Percentiles rank a stretch among this genome's conserved stretches.
phyloP scores from a whole-genome alignment of 1,284 basidiomycete species.

The Pisolithus thermaeus region DNA sequence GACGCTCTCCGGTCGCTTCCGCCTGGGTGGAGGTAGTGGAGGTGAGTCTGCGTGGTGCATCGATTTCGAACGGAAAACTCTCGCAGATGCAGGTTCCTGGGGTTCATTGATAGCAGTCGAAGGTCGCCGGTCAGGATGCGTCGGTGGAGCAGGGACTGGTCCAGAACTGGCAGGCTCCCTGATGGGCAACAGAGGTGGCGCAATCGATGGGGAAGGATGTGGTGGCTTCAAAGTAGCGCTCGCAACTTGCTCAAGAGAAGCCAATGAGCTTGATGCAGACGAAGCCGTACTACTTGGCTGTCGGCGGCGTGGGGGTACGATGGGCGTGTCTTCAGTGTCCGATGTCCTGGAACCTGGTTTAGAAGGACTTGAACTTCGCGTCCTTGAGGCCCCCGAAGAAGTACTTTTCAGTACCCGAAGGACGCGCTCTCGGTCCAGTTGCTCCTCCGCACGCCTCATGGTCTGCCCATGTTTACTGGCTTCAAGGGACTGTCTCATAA shows the following conservation, averaged over 20 bases:
- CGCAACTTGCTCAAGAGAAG: slow-evolving; percentile 39
- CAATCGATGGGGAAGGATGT: slow-evolving; percentile 5
- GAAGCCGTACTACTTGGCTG: slow-evolving; percentile 19
- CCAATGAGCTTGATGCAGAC: slow-evolving; percentile 28
- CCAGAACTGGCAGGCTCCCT: slow-evolving; percentile 11
- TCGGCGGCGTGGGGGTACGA: slow-evolving; percentile 21
- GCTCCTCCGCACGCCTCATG: slow-evolving; percentile 60
- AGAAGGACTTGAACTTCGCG: slow-evolving; percentile 26
- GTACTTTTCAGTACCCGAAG: slow-evolving; percentile 56
- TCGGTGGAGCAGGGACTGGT: slow-evolving; percentile 39
- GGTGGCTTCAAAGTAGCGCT: slow-evolving; percentile 27
- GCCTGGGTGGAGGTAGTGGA: slow-evolving; percentile 38
- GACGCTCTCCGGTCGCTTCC: slow-evolving; percentile 58
- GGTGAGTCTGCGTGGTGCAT: slow-evolving; percentile 45
- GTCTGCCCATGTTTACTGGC: slow-evolving; percentile 64
- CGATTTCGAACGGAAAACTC: slow-evolving; percentile 50
- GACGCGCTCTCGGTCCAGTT: slow-evolving; percentile 63
- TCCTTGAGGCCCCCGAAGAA: slow-evolving; percentile 24
- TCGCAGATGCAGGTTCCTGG: slow-evolving; percentile 27
- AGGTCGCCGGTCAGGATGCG: slow-evolving; percentile 52
- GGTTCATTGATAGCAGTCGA: slow-evolving; percentile 19
- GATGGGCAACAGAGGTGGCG: slow-evolving; percentile 16
- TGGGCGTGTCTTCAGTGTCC: slow-evolving; percentile 28
- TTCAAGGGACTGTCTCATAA: slow-evolving; percentile 67
- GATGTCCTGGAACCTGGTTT: slow-evolving; percentile 31